phyloP scores from a whole-genome alignment of 805 yeast species.

The Candida boidinii region DNA sequence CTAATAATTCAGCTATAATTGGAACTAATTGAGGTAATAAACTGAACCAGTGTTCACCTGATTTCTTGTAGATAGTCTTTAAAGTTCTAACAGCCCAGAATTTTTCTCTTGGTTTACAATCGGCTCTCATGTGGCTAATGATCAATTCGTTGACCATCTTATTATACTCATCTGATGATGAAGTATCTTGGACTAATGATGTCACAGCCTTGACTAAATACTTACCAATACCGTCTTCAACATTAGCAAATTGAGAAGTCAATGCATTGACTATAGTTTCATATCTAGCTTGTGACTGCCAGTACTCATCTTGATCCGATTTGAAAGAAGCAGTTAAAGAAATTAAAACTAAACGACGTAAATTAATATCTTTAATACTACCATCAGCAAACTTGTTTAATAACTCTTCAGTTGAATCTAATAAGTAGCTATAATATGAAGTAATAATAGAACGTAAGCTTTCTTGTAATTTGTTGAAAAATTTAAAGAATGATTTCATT shows the following conservation, averaged over 20 bases:
- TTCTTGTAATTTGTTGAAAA: slow-evolving; percentile 79
- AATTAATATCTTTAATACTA: slow-evolving; percentile 35
- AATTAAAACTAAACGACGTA: slow-evolving; percentile 66
- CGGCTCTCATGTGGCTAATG: slow-evolving; percentile 59
- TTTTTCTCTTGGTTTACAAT: slow-evolving; percentile 49
- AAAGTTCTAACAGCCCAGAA: slow-evolving; percentile 75
- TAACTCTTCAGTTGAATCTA: slow-evolving; percentile 61
- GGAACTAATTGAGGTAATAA: slow-evolving; percentile 93
- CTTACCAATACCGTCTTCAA: slow-evolving; percentile 72
- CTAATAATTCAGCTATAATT: slow-evolving; percentile 86
- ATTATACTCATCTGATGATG: slow-evolving; percentile 62
- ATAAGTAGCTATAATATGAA: slow-evolving; percentile 73
- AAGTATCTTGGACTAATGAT: slow-evolving; percentile 57
- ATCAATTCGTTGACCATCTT: slow-evolving; percentile 60
- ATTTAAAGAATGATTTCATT: slow-evolving; percentile 69
- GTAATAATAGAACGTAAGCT: slow-evolving; percentile 82
- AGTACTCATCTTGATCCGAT: slow-evolving; percentile 87
- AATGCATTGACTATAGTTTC: slow-evolving; percentile 59
- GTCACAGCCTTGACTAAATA: slow-evolving; percentile 74
- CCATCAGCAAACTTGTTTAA: slow-evolving; percentile 40
- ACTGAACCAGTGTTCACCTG: slow-evolving; percentile 91
- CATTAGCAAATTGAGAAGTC: slow-evolving; percentile 53
- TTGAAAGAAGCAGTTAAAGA: slow-evolving; percentile 77
- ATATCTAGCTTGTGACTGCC: slow-evolving; percentile 85
- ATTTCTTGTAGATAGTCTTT: slow-evolving; percentile 76